These are phyloP conservation scores for Fusarium pseudoanthophilum DNA, from an alignment of 2,329 filamentous ascomycete species.

Conservation along the genomic window DNA sequence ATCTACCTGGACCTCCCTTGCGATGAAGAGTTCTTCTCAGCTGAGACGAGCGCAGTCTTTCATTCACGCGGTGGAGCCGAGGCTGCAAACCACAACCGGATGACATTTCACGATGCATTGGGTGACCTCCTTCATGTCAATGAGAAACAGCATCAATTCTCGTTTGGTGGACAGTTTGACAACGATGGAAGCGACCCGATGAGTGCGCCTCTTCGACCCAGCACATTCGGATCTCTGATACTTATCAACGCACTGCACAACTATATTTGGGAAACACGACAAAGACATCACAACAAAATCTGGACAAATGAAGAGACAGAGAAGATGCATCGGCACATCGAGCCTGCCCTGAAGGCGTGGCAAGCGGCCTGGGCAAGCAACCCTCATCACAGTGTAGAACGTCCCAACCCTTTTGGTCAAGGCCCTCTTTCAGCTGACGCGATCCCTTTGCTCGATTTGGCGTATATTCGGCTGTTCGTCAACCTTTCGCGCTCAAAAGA, in stretches of 20 bases:
- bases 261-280: constrained; percentile 97
- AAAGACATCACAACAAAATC: constrained; percentile 85
- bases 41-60: constrained; percentile 85
- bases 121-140: constrained; percentile 84
- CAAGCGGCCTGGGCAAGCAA: constrained; percentile 91
- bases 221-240: constrained; percentile 90
- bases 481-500: constrained; percentile 94
- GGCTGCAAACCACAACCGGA: constrained; percentile 74
- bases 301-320: constrained; percentile 96
- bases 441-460: constrained; percentile 89
- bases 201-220: constrained; percentile 77
- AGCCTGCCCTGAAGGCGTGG: constrained; percentile 94
- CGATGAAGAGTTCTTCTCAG: constrained; percentile 90
- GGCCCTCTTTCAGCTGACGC: constrained; percentile 89
- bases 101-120: constrained; percentile 85
- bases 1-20: constrained; percentile 90
- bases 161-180: constrained; percentile 31
- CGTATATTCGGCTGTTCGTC: constrained; percentile 91
- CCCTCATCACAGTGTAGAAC: constrained; percentile 82
- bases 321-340: constrained; percentile 94
- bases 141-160: constrained; percentile 65
- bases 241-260: constrained; percentile 96
- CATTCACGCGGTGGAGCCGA: constrained; percentile 78
- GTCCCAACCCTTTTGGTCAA: constrained; percentile 83
- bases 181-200: constrained; percentile 55